Evolutionary conservation across 805 yeast genomes (phyloP), one percentile per base, ranked within the genome.

Genomic region (Naumovozyma castellii): DNA sequence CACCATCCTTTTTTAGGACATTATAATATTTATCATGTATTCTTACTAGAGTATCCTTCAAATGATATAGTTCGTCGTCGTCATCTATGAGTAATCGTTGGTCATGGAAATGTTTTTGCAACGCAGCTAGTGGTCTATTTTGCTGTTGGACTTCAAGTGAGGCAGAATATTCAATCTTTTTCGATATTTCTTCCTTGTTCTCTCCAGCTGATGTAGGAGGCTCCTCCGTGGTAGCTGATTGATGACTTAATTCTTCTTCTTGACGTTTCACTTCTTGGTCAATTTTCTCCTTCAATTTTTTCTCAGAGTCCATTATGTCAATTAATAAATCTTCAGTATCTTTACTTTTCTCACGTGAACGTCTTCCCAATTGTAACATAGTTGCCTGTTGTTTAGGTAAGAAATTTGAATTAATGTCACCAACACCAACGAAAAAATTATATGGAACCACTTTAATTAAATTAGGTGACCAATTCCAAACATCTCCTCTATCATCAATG

Each of bases 401-500:
- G 55, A 87, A 87, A 48, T 86, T 80, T 16, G 95, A 85, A 54
- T 92, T 92, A 54, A 92, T 92, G 65, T 92, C 98, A 20, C 98
- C 98, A 41, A 90, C 86, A 9, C 97, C 97, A 29, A 88, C 94
- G 53, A 92, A 92, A 53, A 92, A 92, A 57, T 85, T 95, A 59
- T 86, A 92, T 0, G 98, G 98, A 2, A 87, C 82, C 4, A 90
- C 97, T 61, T 90, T 85, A 43, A 92, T 77, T 50, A 92, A 66
- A 56, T 92, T 88, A 10, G 82, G 78, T 49, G 86, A 84, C 98
- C 98, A 92, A 54, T 84, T 84, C 98, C 98, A 92, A 16, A 92
- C 98, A 60, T 92, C 98, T 2, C 97, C 98, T 57, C 98, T 74
- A 60, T 92, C 98, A 61, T 92, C 98, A 43, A 92, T 92, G 35